Conservation (phyloP, 2,329 filamentous ascomycete genomes). For the Pezicula rhizophila region DNA sequence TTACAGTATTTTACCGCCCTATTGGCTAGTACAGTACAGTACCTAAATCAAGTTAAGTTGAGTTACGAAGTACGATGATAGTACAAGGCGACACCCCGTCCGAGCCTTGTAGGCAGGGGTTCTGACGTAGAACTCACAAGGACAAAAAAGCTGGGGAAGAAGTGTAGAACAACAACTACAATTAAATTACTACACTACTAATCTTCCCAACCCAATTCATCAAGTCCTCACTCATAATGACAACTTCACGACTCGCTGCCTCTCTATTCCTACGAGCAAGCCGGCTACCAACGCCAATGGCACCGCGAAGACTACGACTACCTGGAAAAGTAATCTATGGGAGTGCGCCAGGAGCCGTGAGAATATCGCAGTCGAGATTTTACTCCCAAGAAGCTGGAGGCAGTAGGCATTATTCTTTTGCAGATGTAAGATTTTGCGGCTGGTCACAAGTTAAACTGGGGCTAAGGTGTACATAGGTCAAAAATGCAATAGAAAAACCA, state of each 20-base stretch:
- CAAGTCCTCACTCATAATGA: background rate
- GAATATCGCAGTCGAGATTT: conserved; percentile 7
- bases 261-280: background rate
- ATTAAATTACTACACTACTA: no score
- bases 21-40: no score
- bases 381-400: conserved; percentile 12
- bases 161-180: no score
- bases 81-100: no score
- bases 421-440: conserved; percentile 28
- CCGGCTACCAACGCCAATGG: background rate
- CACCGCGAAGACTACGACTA: background rate
- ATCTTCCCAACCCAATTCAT: no score
- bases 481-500: conserved; percentile 29
- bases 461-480: conserved; percentile 30
- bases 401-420: conserved; percentile 43
- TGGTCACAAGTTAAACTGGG: background rate
- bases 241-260: background rate
- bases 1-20: no score
- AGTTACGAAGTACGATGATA: no score
- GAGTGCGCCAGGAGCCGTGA: conserved; percentile 2
- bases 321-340: conserved; percentile 1
- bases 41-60: no score
- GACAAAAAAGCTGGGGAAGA: no score
- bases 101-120: no score
- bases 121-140: no score